phyloP scores from a whole-genome alignment of 257 asterid genomes.

The Plectranthus barbatus region DNA sequence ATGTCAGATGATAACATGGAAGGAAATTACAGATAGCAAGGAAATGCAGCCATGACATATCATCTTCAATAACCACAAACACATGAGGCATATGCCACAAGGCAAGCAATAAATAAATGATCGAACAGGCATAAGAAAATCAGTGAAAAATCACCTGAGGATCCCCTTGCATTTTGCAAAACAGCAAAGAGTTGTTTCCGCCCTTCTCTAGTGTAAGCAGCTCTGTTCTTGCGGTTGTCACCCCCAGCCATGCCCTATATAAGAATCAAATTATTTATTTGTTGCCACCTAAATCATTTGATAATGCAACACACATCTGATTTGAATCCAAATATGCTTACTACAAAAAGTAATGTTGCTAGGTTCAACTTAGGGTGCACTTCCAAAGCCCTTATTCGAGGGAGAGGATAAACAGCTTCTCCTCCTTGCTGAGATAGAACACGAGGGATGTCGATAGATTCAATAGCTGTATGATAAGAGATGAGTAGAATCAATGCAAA shows the following conservation, averaged over 20 bases:
- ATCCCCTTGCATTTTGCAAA: slow-evolving; percentile 95
- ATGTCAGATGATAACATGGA: not conserved
- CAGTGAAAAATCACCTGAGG: slow-evolving; percentile 66
- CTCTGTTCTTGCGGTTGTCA: slow-evolving; percentile 77
- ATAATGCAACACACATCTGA: slow-evolving; percentile 10
- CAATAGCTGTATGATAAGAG: slow-evolving; percentile 61
- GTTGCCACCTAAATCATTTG: slow-evolving; percentile 4
- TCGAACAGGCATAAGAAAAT: slow-evolving; percentile 9
- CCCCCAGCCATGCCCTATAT: slow-evolving; percentile 66
- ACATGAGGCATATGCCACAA: slow-evolving; percentile 4
- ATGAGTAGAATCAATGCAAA: slow-evolving; percentile 16
- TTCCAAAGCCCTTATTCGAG: slow-evolving; percentile 84
- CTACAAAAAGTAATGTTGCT: slow-evolving; percentile 80
- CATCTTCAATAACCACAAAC: slow-evolving; percentile 6
- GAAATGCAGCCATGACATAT: slow-evolving; percentile 1
- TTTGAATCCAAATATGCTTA: slow-evolving; percentile 31
- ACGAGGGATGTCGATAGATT: slow-evolving; percentile 89
- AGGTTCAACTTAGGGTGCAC: slow-evolving; percentile 88
- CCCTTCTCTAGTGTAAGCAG: slow-evolving; percentile 90
- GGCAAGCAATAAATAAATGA: slow-evolving; percentile 3
- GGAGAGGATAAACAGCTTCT: slow-evolving; percentile 94
- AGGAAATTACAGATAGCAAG: not conserved
- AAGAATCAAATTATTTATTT: slow-evolving; percentile 20
- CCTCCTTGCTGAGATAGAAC: slow-evolving; percentile 99
- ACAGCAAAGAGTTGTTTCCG: slow-evolving; percentile 96